Evolutionary conservation across 2,329 filamentous ascomycete species (phyloP).

Genomic region (Xylaria sp.): DNA sequence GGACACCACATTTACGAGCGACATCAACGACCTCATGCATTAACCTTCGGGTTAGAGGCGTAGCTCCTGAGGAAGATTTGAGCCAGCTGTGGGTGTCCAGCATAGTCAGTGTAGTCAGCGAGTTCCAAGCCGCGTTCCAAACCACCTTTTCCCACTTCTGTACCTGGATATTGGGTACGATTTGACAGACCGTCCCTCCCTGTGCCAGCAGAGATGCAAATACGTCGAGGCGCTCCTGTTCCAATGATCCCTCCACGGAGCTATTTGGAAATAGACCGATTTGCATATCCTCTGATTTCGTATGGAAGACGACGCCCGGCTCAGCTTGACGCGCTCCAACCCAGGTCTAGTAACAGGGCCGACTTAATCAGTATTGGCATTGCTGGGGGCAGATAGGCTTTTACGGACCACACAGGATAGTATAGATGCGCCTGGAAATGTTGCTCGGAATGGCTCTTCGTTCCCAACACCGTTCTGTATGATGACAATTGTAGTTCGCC

Average conservation of each 20-base stretch:
- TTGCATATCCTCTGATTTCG: conserved; percentile 64
- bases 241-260: conserved; percentile 43
- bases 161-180: conserved; percentile 65
- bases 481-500: conserved; percentile 64
- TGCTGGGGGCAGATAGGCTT: background rate
- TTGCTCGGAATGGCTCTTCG: conserved; percentile 62
- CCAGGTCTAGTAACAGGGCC: conserved; percentile 55
- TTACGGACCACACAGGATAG: conserved; percentile 64
- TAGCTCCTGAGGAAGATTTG: conserved; percentile 56
- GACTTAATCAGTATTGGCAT: background rate
- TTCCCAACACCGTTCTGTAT: conserved; percentile 72
- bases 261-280: conserved; percentile 63
- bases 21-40: conserved; percentile 66
- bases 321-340: conserved; percentile 62
- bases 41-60: conserved; percentile 62
- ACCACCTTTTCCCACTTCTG: conserved; percentile 71
- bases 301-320: conserved; percentile 63
- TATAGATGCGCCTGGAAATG: conserved; percentile 63
- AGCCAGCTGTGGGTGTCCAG: conserved; percentile 64
- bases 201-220: conserved; percentile 56
- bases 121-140: conserved; percentile 71
- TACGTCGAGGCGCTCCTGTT: conserved; percentile 53
- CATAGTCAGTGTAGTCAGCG: conserved; percentile 66
- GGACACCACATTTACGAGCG: conserved; percentile 63
- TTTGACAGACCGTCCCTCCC: conserved; percentile 58